Base-by-base conservation (phyloP, 2,329 filamentous ascomycete species). In the Chaetoscypha palmicola region DNA sequence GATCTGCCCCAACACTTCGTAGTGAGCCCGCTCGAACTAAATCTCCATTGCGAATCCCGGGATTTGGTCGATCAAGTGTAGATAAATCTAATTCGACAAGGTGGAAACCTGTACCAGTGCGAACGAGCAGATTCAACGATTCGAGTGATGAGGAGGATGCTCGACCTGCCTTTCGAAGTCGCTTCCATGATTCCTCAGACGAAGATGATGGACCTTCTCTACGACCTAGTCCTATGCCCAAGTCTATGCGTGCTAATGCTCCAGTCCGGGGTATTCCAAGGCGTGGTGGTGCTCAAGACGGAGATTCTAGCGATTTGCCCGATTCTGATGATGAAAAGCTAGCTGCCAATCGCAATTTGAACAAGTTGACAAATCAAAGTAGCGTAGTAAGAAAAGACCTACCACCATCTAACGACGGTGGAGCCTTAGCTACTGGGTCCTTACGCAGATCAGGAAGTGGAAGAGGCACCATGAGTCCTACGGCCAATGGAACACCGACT, bases 121-220 rank as follows among this genome's bases (percentile, higher is more conserved):
- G 50, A 4, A 20, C 48, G 22, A 58, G 59, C 19, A 51, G 62
- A 17, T 65, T 65, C 38, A 57, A 43, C 3, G 61, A 63, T 41
- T 64, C 61, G 2, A 63, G 59, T 32, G 61, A 64, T 20, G 60
- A 63, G 35, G 60, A 63, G 21, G 56, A 54, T 43, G 56, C 50
- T 12, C 51, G 50, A 22, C 50, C 55, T 16, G 37, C 52, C 3
- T 62, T 65, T 46, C 58, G 64, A 5, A 78, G 75, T 51, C 70
- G 79, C 1, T 77, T 83, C 48, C 70, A 60, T 3, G 76, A 83
- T 61, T 79, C 81, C 3, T 77, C 84, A 49, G 79, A 81, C 49
- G 79, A 83, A 26, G 73, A 75, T 2, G 66, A 54, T 26, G 60
- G 53, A 22, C 58, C 47, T 17, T 58, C 49, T 24, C 44, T 45